phyloP scores from a whole-genome alignment of 2,329 filamentous ascomycete species.

The Huntiella moniliformis region DNA sequence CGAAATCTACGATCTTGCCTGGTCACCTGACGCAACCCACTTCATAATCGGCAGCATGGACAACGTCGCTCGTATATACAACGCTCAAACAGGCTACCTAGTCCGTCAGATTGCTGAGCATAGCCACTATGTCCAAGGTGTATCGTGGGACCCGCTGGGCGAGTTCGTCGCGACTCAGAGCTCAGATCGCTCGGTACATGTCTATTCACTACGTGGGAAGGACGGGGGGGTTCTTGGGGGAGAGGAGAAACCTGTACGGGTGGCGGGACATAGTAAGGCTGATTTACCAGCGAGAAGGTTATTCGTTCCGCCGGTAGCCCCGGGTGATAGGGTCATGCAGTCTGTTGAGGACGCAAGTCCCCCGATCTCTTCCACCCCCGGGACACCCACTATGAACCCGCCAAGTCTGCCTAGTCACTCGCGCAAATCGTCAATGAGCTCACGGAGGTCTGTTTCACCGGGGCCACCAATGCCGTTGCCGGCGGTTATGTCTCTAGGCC shows the following conservation, averaged over 20 bases:
- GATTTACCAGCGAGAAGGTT: constrained; percentile 85
- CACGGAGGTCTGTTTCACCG: constrained; percentile 73
- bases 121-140: constrained; percentile 94
- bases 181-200: constrained; percentile 91
- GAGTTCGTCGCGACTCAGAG: constrained; percentile 97
- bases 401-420: constrained; percentile 77
- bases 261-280: constrained; percentile 62
- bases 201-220: constrained; percentile 90
- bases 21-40: constrained; percentile 91
- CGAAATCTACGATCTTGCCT: constrained; percentile 95
- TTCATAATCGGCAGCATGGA: constrained; percentile 99
- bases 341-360: constrained; percentile 44
- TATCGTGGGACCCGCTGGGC: constrained; percentile 94
- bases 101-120: constrained; percentile 93
- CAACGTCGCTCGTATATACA: constrained; percentile 94
- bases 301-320: constrained; percentile 43
- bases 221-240: constrained; percentile 69
- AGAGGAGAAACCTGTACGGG: constrained; percentile 51
- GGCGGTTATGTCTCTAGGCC: constrained; percentile 61
- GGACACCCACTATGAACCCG: constrained; percentile 95
- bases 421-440: constrained; percentile 82
- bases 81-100: constrained; percentile 57
- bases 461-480: constrained; percentile 86
- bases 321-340: constrained; percentile 23
- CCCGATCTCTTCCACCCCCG: constrained; percentile 75